Evolutionary conservation across 2,329 filamentous ascomycete genomes (phyloP).

Genomic region (Paraconiothyrium sp.): DNA sequence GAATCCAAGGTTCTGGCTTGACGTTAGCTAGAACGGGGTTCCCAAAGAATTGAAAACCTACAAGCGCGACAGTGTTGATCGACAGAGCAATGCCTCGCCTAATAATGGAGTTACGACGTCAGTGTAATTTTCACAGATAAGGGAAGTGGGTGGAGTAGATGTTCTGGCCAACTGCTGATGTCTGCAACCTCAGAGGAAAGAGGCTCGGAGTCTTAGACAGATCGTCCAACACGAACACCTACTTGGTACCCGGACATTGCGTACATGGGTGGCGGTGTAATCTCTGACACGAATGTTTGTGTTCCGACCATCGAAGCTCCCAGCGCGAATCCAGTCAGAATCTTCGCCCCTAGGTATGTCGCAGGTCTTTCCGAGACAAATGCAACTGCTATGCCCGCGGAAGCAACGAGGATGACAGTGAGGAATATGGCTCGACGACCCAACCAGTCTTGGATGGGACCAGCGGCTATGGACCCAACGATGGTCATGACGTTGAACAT

Average conservation of each 20-base stretch:
- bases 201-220: no score
- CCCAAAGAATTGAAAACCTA: constrained; percentile 9
- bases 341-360: constrained; percentile 36
- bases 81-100: constrained; percentile 31
- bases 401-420: constrained; percentile 23
- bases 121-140: no score
- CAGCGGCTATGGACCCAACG: constrained; percentile 34
- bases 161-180: no score
- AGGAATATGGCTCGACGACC: constrained; percentile 32
- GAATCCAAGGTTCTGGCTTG: constrained; percentile 26
- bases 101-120: no score
- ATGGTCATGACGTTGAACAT: constrained; percentile 48
- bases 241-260: no score
- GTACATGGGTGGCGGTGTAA: constrained; percentile 29
- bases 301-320: constrained; percentile 34
- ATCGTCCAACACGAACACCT: no score
- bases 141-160: no score
- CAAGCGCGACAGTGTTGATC: constrained; percentile 36
- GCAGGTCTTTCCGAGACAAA: constrained; percentile 33
- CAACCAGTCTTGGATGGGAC: constrained; percentile 33
- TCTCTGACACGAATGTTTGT: constrained; percentile 37
- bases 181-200: no score
- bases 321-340: constrained; percentile 33
- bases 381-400: constrained; percentile 30
- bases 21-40: no score